These are phyloP conservation scores for Filobasidium uniguttulatum DNA, from an alignment of 1,284 basidiomycete genomes.

Conservation along the genomic window DNA sequence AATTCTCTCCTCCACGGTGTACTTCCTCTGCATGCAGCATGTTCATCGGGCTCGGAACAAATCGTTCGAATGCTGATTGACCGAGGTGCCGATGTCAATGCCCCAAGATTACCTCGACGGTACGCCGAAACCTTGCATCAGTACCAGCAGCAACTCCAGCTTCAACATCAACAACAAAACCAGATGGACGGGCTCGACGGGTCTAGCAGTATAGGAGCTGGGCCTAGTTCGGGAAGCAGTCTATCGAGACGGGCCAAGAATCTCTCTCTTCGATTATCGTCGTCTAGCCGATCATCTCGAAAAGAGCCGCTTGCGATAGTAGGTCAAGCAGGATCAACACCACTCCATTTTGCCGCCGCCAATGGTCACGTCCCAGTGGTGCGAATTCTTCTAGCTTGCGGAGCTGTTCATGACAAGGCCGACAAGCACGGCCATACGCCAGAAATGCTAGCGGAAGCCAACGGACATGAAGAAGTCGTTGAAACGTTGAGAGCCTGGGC, in stretches of 20 bases:
- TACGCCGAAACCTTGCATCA: conserved; percentile 47
- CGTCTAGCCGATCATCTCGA: too few relatives aligned
- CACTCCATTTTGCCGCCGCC: conserved; percentile 86
- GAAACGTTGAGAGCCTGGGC: conserved; percentile 12
- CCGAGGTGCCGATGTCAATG: conserved; percentile 83
- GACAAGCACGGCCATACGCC: conserved; percentile 82
- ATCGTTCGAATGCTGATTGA: conserved; percentile 78
- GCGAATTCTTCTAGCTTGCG: conserved; percentile 59
- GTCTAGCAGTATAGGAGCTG: too few relatives aligned
- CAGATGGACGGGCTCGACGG: too few relatives aligned
- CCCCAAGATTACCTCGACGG: conserved; percentile 53
- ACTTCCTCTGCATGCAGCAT: conserved; percentile 78
- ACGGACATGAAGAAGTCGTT: conserved; percentile 37
- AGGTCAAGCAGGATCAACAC: conserved; percentile 56
- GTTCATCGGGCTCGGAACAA: conserved; percentile 67
- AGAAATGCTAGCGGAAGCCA: conserved; percentile 38
- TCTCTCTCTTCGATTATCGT: too few relatives aligned
- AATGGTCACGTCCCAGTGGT: conserved; percentile 70
- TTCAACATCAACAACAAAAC: too few relatives aligned
- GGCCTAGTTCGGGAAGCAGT: too few relatives aligned
- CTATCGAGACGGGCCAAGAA: too few relatives aligned
- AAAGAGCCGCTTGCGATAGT: conserved; percentile 1
- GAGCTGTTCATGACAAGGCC: conserved; percentile 57
- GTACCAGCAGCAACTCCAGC: neutral
- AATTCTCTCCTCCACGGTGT: conserved; percentile 86